Evolutionary conservation across 139 green algal genomes (phyloP).

Genomic region (Chlorella sp.): DNA sequence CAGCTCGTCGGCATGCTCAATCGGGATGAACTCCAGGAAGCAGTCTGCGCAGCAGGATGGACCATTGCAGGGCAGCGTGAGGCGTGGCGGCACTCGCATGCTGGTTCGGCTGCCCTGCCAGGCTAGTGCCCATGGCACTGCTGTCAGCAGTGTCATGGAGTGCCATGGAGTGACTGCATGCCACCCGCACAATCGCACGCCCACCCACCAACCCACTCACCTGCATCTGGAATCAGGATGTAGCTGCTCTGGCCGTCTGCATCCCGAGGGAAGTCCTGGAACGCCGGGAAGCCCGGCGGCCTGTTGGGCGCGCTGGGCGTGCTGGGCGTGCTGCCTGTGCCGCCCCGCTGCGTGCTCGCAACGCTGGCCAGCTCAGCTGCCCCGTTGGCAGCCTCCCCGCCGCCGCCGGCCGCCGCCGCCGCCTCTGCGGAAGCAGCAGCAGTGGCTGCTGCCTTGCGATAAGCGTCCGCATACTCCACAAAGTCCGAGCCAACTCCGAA

Average conservation of each 20-base stretch:
- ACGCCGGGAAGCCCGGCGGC: neutral
- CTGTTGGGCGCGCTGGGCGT: neutral
- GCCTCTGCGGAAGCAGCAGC: no score
- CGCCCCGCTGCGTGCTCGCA: no score
- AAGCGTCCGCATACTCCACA: neutral
- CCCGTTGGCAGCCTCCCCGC: neutral
- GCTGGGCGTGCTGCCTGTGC: neutral
- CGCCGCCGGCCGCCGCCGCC: neutral
- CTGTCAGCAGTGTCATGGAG: no score
- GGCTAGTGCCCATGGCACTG: no score
- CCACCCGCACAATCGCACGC: no score
- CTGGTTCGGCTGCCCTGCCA: no score
- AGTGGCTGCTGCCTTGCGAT: neutral
- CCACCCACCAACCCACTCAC: neutral
- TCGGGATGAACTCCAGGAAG: conserved; percentile 7
- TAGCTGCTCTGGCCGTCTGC: neutral
- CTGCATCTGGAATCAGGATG: neutral
- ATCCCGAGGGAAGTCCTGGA: neutral
- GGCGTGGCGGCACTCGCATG: no score
- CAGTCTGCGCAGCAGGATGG: neutral
- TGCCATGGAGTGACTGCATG: no score
- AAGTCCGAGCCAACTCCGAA: neutral
- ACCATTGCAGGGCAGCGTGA: no score
- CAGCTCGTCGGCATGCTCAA: neutral
- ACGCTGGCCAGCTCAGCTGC: no score